phyloP scores from a whole-genome alignment of 2,329 filamentous ascomycete genomes.

The Hypoxylon sp. region DNA sequence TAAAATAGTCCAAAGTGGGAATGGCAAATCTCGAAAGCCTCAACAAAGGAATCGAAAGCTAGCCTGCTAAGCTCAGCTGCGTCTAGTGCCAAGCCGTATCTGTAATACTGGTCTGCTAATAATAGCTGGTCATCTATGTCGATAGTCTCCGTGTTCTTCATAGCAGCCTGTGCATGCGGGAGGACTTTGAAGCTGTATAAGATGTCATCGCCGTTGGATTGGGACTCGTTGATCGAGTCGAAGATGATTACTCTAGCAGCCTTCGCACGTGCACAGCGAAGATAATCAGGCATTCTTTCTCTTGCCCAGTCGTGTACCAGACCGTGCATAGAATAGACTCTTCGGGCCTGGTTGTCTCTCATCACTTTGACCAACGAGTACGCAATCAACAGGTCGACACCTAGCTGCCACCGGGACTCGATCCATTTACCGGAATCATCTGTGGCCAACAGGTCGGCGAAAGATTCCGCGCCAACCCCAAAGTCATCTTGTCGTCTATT shows the following conservation, averaged over 20 bases:
- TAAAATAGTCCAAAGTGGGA: neutral
- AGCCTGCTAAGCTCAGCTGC: neutral
- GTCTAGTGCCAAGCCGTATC: neutral
- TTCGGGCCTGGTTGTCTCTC: neutral
- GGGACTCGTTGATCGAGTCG: slow-evolving; percentile 17
- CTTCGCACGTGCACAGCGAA: neutral
- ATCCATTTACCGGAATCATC: slow-evolving; percentile 26
- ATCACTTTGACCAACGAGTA: slow-evolving; percentile 23
- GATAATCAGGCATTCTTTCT: slow-evolving; percentile 11
- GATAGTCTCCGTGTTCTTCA: slow-evolving; percentile 1
- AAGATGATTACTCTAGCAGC: slow-evolving; percentile 27
- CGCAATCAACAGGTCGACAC: slow-evolving; percentile 16
- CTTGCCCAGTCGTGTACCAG: slow-evolving; percentile 30
- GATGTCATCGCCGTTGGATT: neutral
- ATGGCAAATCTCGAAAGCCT: neutral
- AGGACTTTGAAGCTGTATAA: slow-evolving; percentile 6
- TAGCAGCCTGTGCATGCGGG: slow-evolving; percentile 8
- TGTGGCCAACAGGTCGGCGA: slow-evolving; percentile 7
- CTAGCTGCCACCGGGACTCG: slow-evolving; percentile 3
- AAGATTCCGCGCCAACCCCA: slow-evolving; percentile 10
- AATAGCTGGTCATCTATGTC: neutral
- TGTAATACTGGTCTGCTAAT: neutral
- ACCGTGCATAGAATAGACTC: slow-evolving; percentile 21
- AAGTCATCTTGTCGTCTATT: slow-evolving; percentile 21
- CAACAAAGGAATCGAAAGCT: neutral